These are phyloP conservation scores for Solanum hybrid DNA, from an alignment of 305 asterid species.

Conservation along the genomic window DNA sequence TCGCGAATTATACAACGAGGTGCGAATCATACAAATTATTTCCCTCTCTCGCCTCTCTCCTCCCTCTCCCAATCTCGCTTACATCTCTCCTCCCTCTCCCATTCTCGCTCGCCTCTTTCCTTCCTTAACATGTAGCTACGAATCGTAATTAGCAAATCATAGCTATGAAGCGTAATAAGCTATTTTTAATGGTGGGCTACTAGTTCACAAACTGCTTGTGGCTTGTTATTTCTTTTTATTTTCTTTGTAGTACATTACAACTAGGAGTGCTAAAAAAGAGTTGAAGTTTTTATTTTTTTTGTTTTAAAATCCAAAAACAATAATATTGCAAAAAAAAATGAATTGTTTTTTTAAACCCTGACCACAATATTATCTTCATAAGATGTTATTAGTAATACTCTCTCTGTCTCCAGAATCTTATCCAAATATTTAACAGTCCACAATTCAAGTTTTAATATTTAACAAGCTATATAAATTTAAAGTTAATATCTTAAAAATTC, in stretches of 20 bases:
- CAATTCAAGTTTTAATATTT: too few relatives aligned
- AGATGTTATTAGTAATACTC: too few relatives aligned
- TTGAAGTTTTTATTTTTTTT: too few relatives aligned
- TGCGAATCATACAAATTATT: background rate
- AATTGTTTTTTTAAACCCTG: too few relatives aligned
- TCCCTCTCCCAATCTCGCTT: background rate
- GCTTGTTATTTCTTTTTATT: background rate
- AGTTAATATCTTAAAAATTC: background rate
- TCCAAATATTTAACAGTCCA: too few relatives aligned
- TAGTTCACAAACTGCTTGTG: background rate
- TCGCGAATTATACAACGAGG: background rate
- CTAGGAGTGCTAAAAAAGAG: too few relatives aligned
- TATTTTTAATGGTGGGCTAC: background rate
- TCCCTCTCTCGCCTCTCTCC: background rate
- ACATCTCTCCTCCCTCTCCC: background rate
- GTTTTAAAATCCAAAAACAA: too few relatives aligned
- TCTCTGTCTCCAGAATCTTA: background rate
- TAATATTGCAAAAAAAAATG: too few relatives aligned
- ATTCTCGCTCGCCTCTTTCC: background rate
- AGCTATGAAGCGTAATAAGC: background rate
- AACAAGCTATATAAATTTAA: background rate
- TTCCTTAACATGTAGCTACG: background rate
- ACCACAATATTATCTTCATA: too few relatives aligned
- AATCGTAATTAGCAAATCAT: too few relatives aligned
- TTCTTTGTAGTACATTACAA: too few relatives aligned